A percentile compares a stretch with the other conserved stretches of the same genome.
Conservation (phyloP, 1,139 yeast genomes). For the Saccharomyces hybrid region DNA sequence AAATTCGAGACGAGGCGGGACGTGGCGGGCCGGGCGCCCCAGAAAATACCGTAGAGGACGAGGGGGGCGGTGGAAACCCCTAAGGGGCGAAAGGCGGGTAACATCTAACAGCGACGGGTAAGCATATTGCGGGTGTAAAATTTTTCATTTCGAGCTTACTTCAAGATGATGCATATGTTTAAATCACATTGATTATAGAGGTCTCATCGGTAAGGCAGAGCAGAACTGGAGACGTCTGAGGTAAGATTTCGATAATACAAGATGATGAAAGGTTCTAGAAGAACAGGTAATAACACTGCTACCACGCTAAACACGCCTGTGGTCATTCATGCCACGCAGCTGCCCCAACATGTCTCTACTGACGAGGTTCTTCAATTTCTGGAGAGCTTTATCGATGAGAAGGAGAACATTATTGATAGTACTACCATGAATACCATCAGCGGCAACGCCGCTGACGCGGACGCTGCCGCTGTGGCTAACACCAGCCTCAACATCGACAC, state of each 20-base stretch:
- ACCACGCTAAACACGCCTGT: constrained; percentile 46
- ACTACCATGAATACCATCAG: constrained; percentile 10
- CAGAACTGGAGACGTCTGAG: not conserved
- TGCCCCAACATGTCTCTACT: constrained; percentile 31
- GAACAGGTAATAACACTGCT: constrained; percentile 31
- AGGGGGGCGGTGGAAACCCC: not conserved
- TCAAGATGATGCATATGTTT: constrained; percentile 3
- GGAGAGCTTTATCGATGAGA: constrained; percentile 38
- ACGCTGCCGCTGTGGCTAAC: constrained; percentile 4
- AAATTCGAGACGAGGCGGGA: not conserved
- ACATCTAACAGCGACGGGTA: not conserved
- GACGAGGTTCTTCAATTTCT: constrained; percentile 40
- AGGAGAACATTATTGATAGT: constrained; percentile 16
- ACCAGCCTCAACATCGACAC: constrained; percentile 15
- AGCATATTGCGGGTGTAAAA: not conserved
- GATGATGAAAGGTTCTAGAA: constrained; percentile 34
- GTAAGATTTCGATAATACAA: not conserved
- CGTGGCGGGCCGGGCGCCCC: not conserved
- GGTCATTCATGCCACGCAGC: constrained; percentile 33
- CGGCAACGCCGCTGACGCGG: constrained; percentile 5
- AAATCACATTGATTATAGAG: not conserved
- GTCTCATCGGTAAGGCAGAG: not conserved
- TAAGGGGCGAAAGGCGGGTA: not conserved
- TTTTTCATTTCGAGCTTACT: not conserved
- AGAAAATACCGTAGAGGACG: not conserved